Conservation (phyloP, 345 rosid species). For the Raphanus sativus region DNA sequence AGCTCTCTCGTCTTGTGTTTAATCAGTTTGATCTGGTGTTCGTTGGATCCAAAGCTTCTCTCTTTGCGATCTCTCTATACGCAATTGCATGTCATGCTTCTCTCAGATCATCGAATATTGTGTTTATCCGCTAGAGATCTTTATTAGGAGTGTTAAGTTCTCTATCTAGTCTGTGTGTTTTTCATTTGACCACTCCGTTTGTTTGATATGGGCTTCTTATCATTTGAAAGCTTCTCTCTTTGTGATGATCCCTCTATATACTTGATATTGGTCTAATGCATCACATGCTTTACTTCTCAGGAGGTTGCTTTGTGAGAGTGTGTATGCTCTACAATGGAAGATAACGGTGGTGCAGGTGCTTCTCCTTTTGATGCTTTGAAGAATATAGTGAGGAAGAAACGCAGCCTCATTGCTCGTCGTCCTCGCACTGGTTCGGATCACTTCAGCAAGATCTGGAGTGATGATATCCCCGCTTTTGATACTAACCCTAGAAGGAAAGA, state of each 20-base stretch:
- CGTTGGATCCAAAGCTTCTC: not conserved
- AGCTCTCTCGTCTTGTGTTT: not conserved
- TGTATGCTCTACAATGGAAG: constrained; percentile 54
- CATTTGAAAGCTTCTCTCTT: not conserved
- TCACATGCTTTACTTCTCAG: not conserved
- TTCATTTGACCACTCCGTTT: too few relatives aligned
- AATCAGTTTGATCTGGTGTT: not conserved
- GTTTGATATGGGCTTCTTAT: constrained; percentile 7
- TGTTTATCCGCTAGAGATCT: not conserved
- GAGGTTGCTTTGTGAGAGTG: not conserved
- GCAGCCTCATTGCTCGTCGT: constrained; percentile 63
- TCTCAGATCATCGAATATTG: not conserved
- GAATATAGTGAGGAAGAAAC: constrained; percentile 63
- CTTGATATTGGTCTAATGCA: not conserved
- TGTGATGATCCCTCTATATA: not conserved
- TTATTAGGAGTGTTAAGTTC: not conserved
- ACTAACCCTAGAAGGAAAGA: constrained; percentile 59
- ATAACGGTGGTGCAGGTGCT: constrained; percentile 36
- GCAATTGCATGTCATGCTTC: not conserved
- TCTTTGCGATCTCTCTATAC: too few relatives aligned
- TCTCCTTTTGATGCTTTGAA: constrained; percentile 40
- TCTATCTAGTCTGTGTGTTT: not conserved
- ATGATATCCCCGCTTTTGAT: constrained; percentile 57
- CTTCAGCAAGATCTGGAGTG: constrained; percentile 61
- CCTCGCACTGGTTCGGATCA: constrained; percentile 61